Percentiles rank a stretch among this genome's conserved stretches.
Evolutionary conservation across 805 yeast genomes (phyloP).

Genomic region (Ogataea methanolica): DNA sequence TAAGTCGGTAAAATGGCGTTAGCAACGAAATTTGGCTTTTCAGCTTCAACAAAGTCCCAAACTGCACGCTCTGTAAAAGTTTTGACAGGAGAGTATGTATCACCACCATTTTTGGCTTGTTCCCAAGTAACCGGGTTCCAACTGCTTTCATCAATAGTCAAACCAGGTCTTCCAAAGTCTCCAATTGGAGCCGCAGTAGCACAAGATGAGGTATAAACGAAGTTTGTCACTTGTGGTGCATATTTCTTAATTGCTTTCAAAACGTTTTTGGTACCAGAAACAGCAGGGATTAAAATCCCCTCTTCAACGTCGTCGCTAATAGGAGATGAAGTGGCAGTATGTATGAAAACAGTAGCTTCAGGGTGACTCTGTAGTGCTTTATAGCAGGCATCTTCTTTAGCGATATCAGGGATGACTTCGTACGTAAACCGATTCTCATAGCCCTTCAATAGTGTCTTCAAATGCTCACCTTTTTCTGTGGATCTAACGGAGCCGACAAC

Average conservation of each 20-base stretch:
- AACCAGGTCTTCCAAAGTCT: slow-evolving; percentile 3
- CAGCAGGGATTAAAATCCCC: slow-evolving; percentile 53
- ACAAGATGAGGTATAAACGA: slow-evolving; percentile 55
- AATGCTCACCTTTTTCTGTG: slow-evolving; percentile 36
- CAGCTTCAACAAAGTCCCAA: slow-evolving; percentile 48
- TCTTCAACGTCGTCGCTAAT: slow-evolving; percentile 40
- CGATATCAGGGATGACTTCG: slow-evolving; percentile 34
- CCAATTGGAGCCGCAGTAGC: slow-evolving; percentile 35
- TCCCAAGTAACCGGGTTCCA: slow-evolving; percentile 38
- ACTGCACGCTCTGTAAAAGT: slow-evolving; percentile 53
- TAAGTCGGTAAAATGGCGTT: slow-evolving; percentile 39
- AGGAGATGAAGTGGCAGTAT: slow-evolving; percentile 45
- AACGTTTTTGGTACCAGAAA: slow-evolving; percentile 48
- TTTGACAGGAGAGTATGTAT: slow-evolving; percentile 43
- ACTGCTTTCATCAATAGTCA: slow-evolving; percentile 26
- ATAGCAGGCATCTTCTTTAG: slow-evolving; percentile 42
- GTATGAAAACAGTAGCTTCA: slow-evolving; percentile 40
- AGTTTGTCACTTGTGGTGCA: slow-evolving; percentile 42
- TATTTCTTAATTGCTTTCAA: slow-evolving; percentile 38
- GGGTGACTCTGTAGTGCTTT: slow-evolving; percentile 36
- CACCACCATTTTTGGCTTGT: slow-evolving; percentile 15
- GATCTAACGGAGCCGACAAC: slow-evolving; percentile 31
- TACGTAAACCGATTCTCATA: slow-evolving; percentile 23
- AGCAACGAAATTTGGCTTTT: slow-evolving; percentile 35
- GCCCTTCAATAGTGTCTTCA: slow-evolving; percentile 20